Evolutionary conservation across 768 basidiomycete species (phyloP).

Genomic region (Chlorophyllum brunneum): DNA sequence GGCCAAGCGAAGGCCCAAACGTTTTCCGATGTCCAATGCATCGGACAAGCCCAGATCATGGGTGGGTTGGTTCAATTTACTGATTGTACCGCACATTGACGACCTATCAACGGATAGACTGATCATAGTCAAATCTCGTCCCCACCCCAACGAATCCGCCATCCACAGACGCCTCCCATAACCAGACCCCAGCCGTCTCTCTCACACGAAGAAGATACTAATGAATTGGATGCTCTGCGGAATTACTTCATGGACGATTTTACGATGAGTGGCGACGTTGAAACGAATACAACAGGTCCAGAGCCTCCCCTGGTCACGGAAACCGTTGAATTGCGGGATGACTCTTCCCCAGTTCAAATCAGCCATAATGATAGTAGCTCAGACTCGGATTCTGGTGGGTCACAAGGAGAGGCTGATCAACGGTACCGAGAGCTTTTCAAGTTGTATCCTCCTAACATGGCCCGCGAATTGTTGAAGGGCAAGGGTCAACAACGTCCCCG

Average conservation of each 20-base stretch:
- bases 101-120: not conserved
- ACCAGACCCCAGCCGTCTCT: not conserved
- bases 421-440: conserved; percentile 6
- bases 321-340: not conserved
- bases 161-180: not conserved
- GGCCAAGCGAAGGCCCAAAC: not conserved
- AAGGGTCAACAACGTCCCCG: not conserved
- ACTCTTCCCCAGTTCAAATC: not conserved
- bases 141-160: not conserved
- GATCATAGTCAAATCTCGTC: not conserved
- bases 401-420: not conserved
- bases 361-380: not conserved
- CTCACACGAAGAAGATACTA: not conserved
- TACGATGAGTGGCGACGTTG: not conserved
- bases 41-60: not conserved
- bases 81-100: not conserved
- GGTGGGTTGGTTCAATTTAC: not conserved
- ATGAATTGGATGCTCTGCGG: conserved; percentile 5
- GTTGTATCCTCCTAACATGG: conserved; percentile 10
- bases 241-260: conserved; percentile 11
- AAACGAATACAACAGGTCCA: not conserved
- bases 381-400: not conserved
- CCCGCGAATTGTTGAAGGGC: conserved; percentile 1
- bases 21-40: not conserved
- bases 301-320: not conserved